Evolutionary conservation across 495 filamentous ascomycete genomes (phyloP), one percentile per base, ranked within the genome.

Genomic region (Bombardia bombarda): DNA sequence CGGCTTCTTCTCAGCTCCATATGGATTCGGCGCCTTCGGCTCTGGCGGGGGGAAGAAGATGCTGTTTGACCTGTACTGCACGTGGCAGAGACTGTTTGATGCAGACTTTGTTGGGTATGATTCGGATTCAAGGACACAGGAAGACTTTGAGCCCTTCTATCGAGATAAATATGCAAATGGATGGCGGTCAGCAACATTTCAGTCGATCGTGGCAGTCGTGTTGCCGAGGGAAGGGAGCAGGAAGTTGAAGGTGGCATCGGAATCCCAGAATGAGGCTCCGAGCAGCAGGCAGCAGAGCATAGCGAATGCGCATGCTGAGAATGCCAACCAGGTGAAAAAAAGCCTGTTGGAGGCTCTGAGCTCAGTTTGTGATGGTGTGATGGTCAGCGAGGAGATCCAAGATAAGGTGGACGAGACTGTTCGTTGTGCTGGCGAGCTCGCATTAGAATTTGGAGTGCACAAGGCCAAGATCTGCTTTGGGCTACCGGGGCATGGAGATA

Each of bases 11-110:
- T 43, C 50, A 6, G 23, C 44, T 1, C 59, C 56, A 13, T 57
- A 52, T 20, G 59, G 59, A 1, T 62, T 62, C 42, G 59, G 59
- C 3, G 49, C 33, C n/a, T 45, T 62, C 16, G 59, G 47, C 7
- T 9, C 13, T 12, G 43, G 34, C 4, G 31, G 39, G 8, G 48
- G 42, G 22, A 32, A 30, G 10, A 26, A 26, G 18, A 33, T 30
- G 19, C 28, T 51, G n/a, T n/a, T 43, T 2, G 32, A 46, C 18
- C 38, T 51, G 9, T 51, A 23, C 25, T 4, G 9, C 10, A 7
- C 30, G 5, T 51, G 48, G 48, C 33, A 23, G 18, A 33, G 32
- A 19, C 8, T 51, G 31, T 24, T 45, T 25, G 33, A 19, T 35
- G 16, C 20, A 23, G 17, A 21, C 17, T 19, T 1, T 22, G 34